Evolutionary conservation across 352 stramenopile genomes (phyloP), one percentile per base, ranked within the genome.

Genomic region (Thalassiosira livingstoniorum): DNA sequence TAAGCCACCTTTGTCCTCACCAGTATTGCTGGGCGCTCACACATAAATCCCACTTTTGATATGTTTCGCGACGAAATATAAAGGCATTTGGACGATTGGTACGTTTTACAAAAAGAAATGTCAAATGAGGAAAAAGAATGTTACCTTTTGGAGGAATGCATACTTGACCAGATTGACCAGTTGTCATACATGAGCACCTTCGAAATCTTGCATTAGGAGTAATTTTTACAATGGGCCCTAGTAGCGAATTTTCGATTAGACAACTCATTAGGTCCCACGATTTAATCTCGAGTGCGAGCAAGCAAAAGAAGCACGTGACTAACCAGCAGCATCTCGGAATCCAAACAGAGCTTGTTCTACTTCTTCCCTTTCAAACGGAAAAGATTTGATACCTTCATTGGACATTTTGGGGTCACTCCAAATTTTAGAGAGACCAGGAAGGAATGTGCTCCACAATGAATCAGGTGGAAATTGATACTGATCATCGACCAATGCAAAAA

Each of bases 241-340:
- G n/a, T n/a, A n/a, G n/a, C n/a, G n/a, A n/a, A n/a, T n/a, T n/a
- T n/a, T n/a, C n/a, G n/a, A n/a, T n/a, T n/a, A n/a, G n/a, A n/a
- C n/a, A n/a, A n/a, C n/a, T n/a, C n/a, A n/a, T n/a, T n/a, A n/a
- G n/a, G n/a, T n/a, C n/a, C n/a, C n/a, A n/a, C n/a, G n/a, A n/a
- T n/a, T n/a, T n/a, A n/a, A n/a, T n/a, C n/a, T n/a, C n/a, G n/a
- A n/a, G n/a, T n/a, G n/a, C n/a, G n/a, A n/a, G n/a, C n/a, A n/a
- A n/a, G n/a, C n/a, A n/a, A n/a, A n/a, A n/a, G n/a, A n/a, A n/a
- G n/a, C n/a, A n/a, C n/a, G n/a, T n/a, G n/a, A n/a, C n/a, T n/a
- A n/a, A n/a, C 80, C 80, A 15, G 72, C 72, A 53, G 85, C 75
- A 70, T 91, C 85, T 37, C 63, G n/a, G 63, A 89, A 91, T 29